phyloP scores from a whole-genome alignment of 2,329 filamentous ascomycete genomes.

The Tolypocladium inflatum region DNA sequence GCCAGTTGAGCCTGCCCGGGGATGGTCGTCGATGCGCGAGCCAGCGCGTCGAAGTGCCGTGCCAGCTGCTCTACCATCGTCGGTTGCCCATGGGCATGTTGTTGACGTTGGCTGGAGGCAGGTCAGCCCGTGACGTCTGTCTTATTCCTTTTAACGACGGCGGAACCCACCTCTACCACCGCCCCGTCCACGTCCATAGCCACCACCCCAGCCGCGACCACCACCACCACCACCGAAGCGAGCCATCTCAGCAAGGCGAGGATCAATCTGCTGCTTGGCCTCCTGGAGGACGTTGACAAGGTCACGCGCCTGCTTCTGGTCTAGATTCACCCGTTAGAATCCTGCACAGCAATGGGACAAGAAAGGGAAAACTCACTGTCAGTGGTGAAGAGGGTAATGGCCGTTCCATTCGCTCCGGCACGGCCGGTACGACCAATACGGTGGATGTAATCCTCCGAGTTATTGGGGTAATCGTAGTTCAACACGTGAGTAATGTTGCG shows the following conservation, averaged over 20 bases:
- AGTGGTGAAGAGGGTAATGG: constrained; percentile 98
- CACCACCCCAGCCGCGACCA: constrained; percentile 62
- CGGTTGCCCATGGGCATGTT: constrained; percentile 39
- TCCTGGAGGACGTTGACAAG: constrained; percentile 86
- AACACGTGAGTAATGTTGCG: constrained; percentile 99
- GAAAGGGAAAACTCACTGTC: constrained; percentile 66
- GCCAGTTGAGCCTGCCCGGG: neutral
- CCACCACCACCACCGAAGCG: constrained; percentile 81
- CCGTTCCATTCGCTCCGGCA: constrained; percentile 88
- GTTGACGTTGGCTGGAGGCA: constrained; percentile 35
- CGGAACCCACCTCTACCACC: constrained; percentile 39
- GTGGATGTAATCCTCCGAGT: constrained; percentile 97
- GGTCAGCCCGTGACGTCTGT: constrained; percentile 6
- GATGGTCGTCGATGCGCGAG: neutral
- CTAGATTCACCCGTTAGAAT: constrained; percentile 28
- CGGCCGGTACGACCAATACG: constrained; percentile 93
- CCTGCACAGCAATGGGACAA: neutral
- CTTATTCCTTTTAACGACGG: constrained; percentile 14
- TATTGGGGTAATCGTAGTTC: constrained; percentile 99
- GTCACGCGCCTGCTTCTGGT: constrained; percentile 93
- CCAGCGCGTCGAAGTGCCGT: neutral
- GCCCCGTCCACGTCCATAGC: constrained; percentile 56
- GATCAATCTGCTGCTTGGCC: constrained; percentile 97
- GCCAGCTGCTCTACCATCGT: constrained; percentile 34
- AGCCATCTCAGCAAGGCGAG: constrained; percentile 89